Percentiles rank a stretch among this genome's conserved stretches.
phyloP scores from a whole-genome alignment of 192 early-diverging fungal genomes.

The Spinellus fusiger region DNA sequence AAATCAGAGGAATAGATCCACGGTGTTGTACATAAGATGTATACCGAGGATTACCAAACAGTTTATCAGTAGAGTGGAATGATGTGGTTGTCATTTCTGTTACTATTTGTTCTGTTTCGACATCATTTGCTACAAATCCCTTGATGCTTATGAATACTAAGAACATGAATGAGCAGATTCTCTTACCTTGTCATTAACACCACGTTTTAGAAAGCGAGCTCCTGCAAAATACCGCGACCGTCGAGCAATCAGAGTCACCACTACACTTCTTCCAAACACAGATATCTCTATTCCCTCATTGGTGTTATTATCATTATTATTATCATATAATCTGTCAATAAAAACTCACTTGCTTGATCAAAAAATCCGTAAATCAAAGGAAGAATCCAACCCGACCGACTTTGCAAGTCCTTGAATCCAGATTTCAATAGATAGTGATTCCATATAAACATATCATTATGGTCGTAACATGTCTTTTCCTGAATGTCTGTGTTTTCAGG shows the following conservation, averaged over 20 bases:
- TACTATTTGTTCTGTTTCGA: constrained; percentile 98
- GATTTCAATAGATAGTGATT: constrained; percentile 71
- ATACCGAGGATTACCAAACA: constrained; percentile 64
- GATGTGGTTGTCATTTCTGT: constrained; percentile 85
- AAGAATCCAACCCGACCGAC: constrained; percentile 69
- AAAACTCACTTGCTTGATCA: constrained; percentile 81
- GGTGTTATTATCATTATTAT: not conserved
- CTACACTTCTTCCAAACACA: constrained; percentile 87
- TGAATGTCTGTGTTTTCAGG: not conserved
- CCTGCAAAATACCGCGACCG: constrained; percentile 94
- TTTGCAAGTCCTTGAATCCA: constrained; percentile 60
- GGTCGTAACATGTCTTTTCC: constrained; percentile 14
- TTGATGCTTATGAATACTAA: too few species aligned
- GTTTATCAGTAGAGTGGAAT: constrained; percentile 58
- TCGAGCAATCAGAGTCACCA: constrained; percentile 90
- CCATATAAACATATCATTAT: constrained; percentile 95
- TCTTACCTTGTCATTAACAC: constrained; percentile 77
- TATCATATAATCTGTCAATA: not conserved
- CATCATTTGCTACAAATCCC: constrained; percentile 98
- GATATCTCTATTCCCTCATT: constrained; percentile 71
- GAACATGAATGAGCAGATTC: not conserved
- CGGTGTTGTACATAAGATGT: constrained; percentile 96
- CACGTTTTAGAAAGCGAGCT: constrained; percentile 92
- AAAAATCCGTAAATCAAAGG: constrained; percentile 93
- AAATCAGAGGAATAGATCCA: constrained; percentile 92